phyloP scores from a whole-genome alignment of 2,329 filamentous ascomycete genomes.

The Xylaria sp. region DNA sequence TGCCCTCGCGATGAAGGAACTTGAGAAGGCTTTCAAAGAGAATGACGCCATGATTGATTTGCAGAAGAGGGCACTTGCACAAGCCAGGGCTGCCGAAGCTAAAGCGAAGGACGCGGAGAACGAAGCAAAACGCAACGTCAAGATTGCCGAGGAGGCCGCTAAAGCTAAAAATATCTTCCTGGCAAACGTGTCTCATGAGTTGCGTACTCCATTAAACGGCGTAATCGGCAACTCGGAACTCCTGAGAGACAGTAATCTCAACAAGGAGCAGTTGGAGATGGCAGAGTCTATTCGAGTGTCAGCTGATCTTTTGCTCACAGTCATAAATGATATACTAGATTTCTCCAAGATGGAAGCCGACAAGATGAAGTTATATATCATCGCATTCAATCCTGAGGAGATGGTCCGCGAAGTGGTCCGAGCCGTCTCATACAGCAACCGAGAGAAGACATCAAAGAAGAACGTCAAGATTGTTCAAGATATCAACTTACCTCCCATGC shows the following conservation, averaged over 20 bases:
- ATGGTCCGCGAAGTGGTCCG: slow-evolving; percentile 75
- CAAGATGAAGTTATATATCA: slow-evolving; percentile 82
- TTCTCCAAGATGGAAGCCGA: slow-evolving; percentile 94
- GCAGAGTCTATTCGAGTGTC: slow-evolving; percentile 88
- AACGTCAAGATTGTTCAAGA: slow-evolving; percentile 74
- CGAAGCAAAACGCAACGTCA: slow-evolving; percentile 80
- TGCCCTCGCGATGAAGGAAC: slow-evolving; percentile 73
- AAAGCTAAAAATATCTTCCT: slow-evolving; percentile 86
- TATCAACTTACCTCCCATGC: slow-evolving; percentile 79
- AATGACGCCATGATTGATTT: slow-evolving; percentile 82
- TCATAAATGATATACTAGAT: slow-evolving; percentile 96
- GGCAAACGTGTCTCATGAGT: slow-evolving; percentile 82
- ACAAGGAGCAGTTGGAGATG: slow-evolving; percentile 83
- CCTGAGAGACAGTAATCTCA: slow-evolving; percentile 78
- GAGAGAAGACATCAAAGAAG: slow-evolving; percentile 70
- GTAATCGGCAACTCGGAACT: slow-evolving; percentile 91
- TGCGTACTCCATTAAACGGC: slow-evolving; percentile 85
- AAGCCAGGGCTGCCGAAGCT: slow-evolving; percentile 77
- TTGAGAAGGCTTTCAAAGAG: slow-evolving; percentile 81
- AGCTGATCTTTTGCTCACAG: slow-evolving; percentile 85
- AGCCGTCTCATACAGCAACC: slow-evolving; percentile 73
- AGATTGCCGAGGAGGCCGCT: slow-evolving; percentile 83
- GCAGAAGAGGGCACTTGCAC: slow-evolving; percentile 77
- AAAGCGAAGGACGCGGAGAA: slow-evolving; percentile 82
- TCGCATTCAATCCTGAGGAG: slow-evolving; percentile 74